phyloP scores from a whole-genome alignment of 148 eudicot species.

The Heliamphora exappendiculata region DNA sequence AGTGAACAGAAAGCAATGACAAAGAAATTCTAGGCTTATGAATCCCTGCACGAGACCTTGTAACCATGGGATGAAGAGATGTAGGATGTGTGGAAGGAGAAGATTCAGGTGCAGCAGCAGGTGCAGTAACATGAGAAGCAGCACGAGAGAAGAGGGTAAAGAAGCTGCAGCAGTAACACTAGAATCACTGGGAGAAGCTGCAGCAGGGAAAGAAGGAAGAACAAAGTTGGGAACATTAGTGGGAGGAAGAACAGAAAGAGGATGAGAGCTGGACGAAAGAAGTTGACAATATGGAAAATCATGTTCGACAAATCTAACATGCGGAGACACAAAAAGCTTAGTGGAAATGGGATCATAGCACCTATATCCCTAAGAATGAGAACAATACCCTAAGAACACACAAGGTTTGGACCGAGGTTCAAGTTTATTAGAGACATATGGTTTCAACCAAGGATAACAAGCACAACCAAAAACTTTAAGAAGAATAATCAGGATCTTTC shows the following conservation, averaged over 20 bases:
- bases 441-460: background rate
- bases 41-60: background rate
- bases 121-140: background rate
- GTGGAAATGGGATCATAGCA: background rate
- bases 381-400: background rate
- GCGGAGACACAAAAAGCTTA: background rate
- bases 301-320: background rate
- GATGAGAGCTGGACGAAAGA: no score
- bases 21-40: background rate
- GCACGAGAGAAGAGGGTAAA: no score
- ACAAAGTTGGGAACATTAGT: background rate
- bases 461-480: background rate
- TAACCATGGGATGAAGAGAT: background rate
- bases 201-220: background rate
- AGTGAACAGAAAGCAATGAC: background rate
- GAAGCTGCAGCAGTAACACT: no score
- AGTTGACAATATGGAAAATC: background rate
- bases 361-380: background rate
- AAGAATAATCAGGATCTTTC: background rate
- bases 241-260: background rate
- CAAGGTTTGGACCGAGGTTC: background rate
- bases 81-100: background rate
- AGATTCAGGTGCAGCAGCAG: background rate
- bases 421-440: background rate
- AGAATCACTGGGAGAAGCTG: background rate